Percentiles rank a stretch among this genome's conserved stretches.
Evolutionary conservation across 139 green algal species (phyloP).

Genomic region (Microglena sp.): DNA sequence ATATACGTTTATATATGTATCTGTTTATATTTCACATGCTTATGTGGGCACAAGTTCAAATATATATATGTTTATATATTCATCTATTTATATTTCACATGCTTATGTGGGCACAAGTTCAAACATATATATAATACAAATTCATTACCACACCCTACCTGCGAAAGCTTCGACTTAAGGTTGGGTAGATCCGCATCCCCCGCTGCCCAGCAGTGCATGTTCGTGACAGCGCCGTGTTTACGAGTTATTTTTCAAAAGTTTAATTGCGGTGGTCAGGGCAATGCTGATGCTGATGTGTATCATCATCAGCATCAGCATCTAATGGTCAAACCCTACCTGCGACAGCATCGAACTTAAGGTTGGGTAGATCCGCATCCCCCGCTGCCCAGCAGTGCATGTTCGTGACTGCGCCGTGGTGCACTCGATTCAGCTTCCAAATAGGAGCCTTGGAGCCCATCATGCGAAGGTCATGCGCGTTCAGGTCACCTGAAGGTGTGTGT

Average conservation of each 20-base stretch:
- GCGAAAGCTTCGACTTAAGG: neutral
- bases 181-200: neutral
- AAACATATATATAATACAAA: no score
- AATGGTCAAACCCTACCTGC: constrained; percentile 1
- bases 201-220: neutral
- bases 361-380: neutral
- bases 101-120: no score
- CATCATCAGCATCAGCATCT: neutral
- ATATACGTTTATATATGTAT: no score
- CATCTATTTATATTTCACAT: no score
- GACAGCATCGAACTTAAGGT: neutral
- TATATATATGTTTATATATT: no score
- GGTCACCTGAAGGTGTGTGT: constrained; percentile 8
- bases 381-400: neutral
- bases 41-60: no score
- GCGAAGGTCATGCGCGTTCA: constrained; percentile 10
- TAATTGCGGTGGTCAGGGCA: neutral
- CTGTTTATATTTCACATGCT: no score
- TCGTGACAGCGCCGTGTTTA: constrained; percentile 5
- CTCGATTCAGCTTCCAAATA: neutral
- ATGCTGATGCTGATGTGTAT: no score
- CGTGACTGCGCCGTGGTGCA: constrained; percentile 5
- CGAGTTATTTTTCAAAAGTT: no score
- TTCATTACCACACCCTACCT: neutral
- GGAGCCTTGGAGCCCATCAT: constrained; percentile 1